These are phyloP conservation scores for Pseudogymnoascus sp. DNA, from an alignment of 2,329 filamentous ascomycete genomes.

Conservation along the genomic window DNA sequence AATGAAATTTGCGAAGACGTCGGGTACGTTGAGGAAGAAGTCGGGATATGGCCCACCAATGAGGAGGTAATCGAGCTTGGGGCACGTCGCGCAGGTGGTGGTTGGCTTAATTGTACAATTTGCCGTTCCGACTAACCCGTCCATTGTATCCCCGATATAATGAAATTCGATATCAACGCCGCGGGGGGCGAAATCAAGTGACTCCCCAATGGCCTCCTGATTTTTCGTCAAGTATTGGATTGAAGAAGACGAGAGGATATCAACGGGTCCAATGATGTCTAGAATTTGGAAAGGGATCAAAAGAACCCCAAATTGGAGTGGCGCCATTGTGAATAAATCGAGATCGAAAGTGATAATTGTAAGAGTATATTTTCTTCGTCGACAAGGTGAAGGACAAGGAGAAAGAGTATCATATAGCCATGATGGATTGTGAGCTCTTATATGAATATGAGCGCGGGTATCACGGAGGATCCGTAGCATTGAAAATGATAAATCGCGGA, in stretches of 20 bases:
- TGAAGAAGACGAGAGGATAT: slow-evolving; percentile 17
- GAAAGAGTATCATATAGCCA: neutral
- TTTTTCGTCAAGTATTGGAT: neutral
- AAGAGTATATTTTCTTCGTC: neutral
- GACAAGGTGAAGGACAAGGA: neutral
- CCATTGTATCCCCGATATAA: slow-evolving; percentile 27
- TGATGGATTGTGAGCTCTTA: neutral
- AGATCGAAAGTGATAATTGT: neutral
- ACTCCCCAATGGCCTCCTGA: neutral
- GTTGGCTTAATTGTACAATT: slow-evolving; percentile 25
- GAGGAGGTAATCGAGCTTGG: slow-evolving; percentile 32
- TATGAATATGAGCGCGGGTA: neutral
- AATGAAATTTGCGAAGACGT: slow-evolving; percentile 34
- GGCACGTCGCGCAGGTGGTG: slow-evolving; percentile 28
- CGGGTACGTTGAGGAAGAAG: slow-evolving; percentile 23
- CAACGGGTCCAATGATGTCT: slow-evolving; percentile 21
- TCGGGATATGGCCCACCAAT: slow-evolving; percentile 28
- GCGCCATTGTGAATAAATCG: slow-evolving; percentile 16
- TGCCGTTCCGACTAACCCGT: slow-evolving; percentile 22
- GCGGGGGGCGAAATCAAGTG: slow-evolving; percentile 6
- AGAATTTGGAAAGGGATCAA: slow-evolving; percentile 22
- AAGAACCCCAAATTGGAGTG: slow-evolving; percentile 22
- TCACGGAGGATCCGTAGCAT: neutral
- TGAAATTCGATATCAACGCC: slow-evolving; percentile 29
- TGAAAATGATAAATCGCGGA: slow-evolving; percentile 1